Conservation (phyloP, 108 stramenopile species). For the Mediolabrus comicus region DNA sequence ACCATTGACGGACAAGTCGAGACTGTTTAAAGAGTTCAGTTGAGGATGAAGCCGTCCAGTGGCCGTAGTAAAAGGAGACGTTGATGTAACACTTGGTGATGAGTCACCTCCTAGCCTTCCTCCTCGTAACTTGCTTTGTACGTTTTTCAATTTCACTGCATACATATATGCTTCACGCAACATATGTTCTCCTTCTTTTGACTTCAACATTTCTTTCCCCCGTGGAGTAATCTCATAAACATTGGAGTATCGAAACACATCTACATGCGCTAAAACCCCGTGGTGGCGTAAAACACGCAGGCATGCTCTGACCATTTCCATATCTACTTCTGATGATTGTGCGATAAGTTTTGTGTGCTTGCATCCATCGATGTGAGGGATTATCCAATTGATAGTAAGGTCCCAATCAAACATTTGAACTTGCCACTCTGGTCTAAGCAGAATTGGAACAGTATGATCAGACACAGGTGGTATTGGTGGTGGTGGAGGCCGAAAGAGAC, state of each 20-base stretch:
- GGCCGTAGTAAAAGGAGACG: not conserved
- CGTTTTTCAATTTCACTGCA: conserved; percentile 18
- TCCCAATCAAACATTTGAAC: conserved; percentile 87
- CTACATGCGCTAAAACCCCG: conserved; percentile 77
- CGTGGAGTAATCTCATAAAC: conserved; percentile 76
- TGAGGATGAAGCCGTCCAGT: conserved; percentile 5
- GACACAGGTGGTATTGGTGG: conserved; percentile 63
- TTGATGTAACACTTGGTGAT: not conserved
- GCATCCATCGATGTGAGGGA: conserved; percentile 89
- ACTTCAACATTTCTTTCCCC: conserved; percentile 47
- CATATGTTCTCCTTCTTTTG: conserved; percentile 19
- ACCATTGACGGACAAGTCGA: conserved; percentile 5
- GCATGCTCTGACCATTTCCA: conserved; percentile 85
- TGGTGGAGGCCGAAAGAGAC: conserved; percentile 72
- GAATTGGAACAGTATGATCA: conserved; percentile 77
- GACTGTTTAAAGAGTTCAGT: conserved; percentile 10
- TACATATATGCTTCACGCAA: conserved; percentile 50
- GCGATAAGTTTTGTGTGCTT: conserved; percentile 78
- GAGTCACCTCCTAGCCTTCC: not conserved
- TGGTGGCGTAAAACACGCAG: conserved; percentile 83
- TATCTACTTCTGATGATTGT: conserved; percentile 78
- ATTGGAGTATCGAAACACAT: conserved; percentile 90
- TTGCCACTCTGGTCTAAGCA: conserved; percentile 72
- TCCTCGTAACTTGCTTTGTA: not conserved
- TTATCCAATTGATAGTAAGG: conserved; percentile 85